Evolutionary conservation across 371 early-diverging fungal species (phyloP).

Genomic region (Haplosporangium sp.): DNA sequence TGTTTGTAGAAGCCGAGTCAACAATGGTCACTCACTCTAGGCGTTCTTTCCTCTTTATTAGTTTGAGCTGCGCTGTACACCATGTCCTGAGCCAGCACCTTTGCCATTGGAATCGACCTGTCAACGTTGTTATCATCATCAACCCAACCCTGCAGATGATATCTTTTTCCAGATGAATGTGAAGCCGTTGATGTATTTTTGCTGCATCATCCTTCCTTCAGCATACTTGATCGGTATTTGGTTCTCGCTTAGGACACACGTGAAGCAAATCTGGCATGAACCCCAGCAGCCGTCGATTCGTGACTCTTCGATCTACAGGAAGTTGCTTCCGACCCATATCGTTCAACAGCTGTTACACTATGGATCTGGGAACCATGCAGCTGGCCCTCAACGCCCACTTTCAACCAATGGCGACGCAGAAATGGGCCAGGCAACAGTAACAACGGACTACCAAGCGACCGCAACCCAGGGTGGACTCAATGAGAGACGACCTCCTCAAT

Average conservation of each 20-base stretch:
- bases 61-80: constrained; percentile 70
- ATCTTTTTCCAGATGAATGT: constrained; percentile 85
- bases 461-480: constrained; percentile 3
- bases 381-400: constrained; percentile 6
- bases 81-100: constrained; percentile 58
- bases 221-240: constrained; percentile 93
- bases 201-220: constrained; percentile 86
- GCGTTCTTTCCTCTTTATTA: constrained; percentile 12
- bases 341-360: constrained; percentile 54
- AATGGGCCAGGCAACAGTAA: constrained; percentile 15
- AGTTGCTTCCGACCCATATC: constrained; percentile 46
- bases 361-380: constrained; percentile 20
- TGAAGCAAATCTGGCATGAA: constrained; percentile 85
- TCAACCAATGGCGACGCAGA: constrained; percentile 16
- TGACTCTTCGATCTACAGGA: constrained; percentile 59
- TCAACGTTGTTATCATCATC: constrained; percentile 72
- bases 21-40: no score
- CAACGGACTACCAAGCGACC: constrained; percentile 28
- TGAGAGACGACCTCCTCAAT: constrained; percentile 32
- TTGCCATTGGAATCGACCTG: constrained; percentile 59
- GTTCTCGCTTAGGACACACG: constrained; percentile 94
- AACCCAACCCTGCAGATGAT: constrained; percentile 80
- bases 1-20: no score
- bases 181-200: constrained; percentile 89
- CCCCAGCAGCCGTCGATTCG: constrained; percentile 52